phyloP scores from a whole-genome alignment of 2,329 filamentous ascomycete genomes.

The Ceratocystis diversiconidia region DNA sequence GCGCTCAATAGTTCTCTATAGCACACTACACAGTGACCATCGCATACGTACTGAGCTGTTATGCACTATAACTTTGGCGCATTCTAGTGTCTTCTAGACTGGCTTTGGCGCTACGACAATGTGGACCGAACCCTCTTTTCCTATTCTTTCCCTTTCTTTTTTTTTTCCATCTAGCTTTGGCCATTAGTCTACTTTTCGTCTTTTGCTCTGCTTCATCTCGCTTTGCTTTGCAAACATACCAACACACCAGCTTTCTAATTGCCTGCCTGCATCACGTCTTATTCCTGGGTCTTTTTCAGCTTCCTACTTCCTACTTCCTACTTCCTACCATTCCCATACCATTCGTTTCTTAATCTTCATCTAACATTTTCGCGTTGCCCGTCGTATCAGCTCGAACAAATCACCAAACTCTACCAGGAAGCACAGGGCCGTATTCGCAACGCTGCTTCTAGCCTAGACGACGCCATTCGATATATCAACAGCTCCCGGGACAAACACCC shows the following conservation, averaged over 20 bases:
- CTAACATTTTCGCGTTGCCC: constrained; percentile 19
- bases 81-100: too few relatives aligned
- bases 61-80: too few relatives aligned
- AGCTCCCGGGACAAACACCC: constrained; percentile 56
- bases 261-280: neutral
- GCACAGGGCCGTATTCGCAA: constrained; percentile 57
- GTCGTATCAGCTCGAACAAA: constrained; percentile 39
- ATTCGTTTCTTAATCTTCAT: neutral
- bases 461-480: constrained; percentile 56
- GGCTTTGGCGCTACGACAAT: too few relatives aligned
- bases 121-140: constrained; percentile 7
- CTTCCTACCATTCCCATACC: neutral
- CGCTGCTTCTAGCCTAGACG: constrained; percentile 54
- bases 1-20: too few relatives aligned
- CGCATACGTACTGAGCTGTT: too few relatives aligned
- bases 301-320: neutral
- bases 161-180: neutral
- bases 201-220: neutral
- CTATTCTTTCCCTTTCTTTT: neutral
- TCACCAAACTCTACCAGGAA: constrained; percentile 46
- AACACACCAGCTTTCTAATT: neutral
- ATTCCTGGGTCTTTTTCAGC: neutral
- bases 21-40: too few relatives aligned
- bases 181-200: neutral
- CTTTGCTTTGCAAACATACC: neutral